Evolutionary conservation across 306 rosid species (phyloP).

Genomic region (Carpinus fangiana): DNA sequence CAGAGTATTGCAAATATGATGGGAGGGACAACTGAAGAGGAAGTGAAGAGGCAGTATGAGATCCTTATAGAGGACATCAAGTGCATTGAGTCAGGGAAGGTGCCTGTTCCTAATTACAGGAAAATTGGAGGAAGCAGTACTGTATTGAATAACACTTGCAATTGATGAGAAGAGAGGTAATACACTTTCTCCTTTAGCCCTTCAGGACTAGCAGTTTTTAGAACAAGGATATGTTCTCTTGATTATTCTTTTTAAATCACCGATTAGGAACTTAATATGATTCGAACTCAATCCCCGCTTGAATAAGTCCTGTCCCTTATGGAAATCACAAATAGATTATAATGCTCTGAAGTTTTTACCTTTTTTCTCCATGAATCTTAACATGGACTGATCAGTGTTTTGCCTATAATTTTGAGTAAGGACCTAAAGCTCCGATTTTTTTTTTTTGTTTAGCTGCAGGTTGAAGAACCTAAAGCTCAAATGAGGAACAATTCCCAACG

Average conservation of each 20-base stretch:
- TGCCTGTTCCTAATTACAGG: conserved; percentile 50
- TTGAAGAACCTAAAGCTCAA: conserved; percentile 41
- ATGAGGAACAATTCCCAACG: conserved; percentile 25
- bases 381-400: background rate
- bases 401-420: background rate
- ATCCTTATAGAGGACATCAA: conserved; percentile 57
- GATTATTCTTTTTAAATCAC: too few species aligned
- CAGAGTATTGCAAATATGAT: conserved; percentile 52
- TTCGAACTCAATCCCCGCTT: background rate
- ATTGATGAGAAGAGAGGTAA: conserved; percentile 47
- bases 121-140: conserved; percentile 23
- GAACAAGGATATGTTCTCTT: too few species aligned
- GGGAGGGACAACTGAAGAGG: conserved; percentile 68
- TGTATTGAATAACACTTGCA: conserved; percentile 27
- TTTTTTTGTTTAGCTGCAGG: conserved; percentile 34
- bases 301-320: background rate
- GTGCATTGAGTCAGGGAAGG: conserved; percentile 65
- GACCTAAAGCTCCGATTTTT: background rate
- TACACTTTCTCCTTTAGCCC: conserved; percentile 3
- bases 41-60: conserved; percentile 64
- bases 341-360: background rate
- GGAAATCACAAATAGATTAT: background rate
- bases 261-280: too few species aligned
- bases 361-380: background rate
- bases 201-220: too few species aligned